A percentile compares a stretch with the other conserved stretches of the same genome.
These are phyloP conservation scores for Aspergillus latus DNA, from an alignment of 2,329 filamentous ascomycete genomes.

Conservation along the genomic window DNA sequence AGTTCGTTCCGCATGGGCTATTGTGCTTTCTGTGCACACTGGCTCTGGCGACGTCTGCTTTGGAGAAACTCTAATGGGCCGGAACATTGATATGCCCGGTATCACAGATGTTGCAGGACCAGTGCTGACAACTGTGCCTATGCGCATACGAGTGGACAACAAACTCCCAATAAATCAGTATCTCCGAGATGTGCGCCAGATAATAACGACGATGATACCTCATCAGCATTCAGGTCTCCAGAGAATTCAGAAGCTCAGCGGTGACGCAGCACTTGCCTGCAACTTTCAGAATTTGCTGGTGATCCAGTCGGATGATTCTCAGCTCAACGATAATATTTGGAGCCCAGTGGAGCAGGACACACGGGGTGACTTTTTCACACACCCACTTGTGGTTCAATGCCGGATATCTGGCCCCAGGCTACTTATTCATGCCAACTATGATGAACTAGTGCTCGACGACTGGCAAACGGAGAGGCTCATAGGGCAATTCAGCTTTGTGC, in stretches of 20 bases:
- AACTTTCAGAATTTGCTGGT: constrained; percentile 50
- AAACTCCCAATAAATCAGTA: constrained; percentile 47
- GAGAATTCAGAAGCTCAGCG: constrained; percentile 54
- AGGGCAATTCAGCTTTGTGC: constrained; percentile 48
- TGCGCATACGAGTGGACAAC: constrained; percentile 42
- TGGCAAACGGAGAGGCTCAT: constrained; percentile 56
- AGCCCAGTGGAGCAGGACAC: constrained; percentile 50
- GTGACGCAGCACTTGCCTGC: constrained; percentile 46
- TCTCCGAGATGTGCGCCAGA: constrained; percentile 57
- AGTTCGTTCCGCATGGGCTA: constrained; percentile 54
- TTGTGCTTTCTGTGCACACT: constrained; percentile 52
- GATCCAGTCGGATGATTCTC: constrained; percentile 37
- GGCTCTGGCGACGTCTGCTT: constrained; percentile 52
- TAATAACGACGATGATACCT: constrained; percentile 58
- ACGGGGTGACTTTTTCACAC: constrained; percentile 57
- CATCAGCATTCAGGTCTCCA: constrained; percentile 64
- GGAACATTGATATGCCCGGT: constrained; percentile 52
- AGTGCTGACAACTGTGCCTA: constrained; percentile 36
- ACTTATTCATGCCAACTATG: constrained; percentile 63
- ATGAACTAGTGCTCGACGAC: constrained; percentile 58
- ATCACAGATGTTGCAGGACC: constrained; percentile 52
- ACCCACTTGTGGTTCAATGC: constrained; percentile 66
- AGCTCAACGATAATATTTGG: constrained; percentile 31
- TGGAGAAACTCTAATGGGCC: constrained; percentile 55
- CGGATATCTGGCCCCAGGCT: constrained; percentile 56